Evolutionary conservation across 441 rosid genomes (phyloP).

Genomic region (Jatropha podagrica): DNA sequence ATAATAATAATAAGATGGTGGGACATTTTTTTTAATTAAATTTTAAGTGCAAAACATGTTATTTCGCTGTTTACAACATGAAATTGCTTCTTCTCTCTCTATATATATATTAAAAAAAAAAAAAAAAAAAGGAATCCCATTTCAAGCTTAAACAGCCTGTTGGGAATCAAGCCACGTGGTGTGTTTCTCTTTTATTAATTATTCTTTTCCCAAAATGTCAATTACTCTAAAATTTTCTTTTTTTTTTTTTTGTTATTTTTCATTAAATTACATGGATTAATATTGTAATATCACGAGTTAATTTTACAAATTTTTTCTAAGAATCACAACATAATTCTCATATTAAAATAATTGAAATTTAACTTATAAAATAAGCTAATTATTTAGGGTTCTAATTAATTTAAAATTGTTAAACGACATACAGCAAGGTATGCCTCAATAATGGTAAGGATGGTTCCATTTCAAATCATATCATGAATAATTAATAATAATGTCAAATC

Average conservation of each 20-base stretch:
- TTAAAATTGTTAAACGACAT: no score
- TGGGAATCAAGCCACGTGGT: constrained; percentile 51
- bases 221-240: no score
- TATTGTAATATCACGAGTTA: no score
- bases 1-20: constrained; percentile 13
- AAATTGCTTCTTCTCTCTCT: background rate
- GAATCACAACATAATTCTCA: no score
- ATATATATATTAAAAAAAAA: no score
- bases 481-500: no score
- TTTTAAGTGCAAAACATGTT: constrained; percentile 29
- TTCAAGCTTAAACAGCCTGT: constrained; percentile 44
- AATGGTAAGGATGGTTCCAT: constrained; percentile 7
- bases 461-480: background rate
- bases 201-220: background rate
- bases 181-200: constrained; percentile 18
- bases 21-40: constrained; percentile 18
- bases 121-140: constrained; percentile 13
- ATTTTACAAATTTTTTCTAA: no score
- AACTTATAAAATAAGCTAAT: no score
- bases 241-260: no score
- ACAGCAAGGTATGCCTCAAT: background rate
- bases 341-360: no score
- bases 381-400: no score
- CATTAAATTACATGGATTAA: no score
- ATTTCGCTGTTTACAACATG: constrained; percentile 21